Base-by-base conservation (phyloP, 202 grass and related monocot species). In the Eragrostis tef region DNA sequence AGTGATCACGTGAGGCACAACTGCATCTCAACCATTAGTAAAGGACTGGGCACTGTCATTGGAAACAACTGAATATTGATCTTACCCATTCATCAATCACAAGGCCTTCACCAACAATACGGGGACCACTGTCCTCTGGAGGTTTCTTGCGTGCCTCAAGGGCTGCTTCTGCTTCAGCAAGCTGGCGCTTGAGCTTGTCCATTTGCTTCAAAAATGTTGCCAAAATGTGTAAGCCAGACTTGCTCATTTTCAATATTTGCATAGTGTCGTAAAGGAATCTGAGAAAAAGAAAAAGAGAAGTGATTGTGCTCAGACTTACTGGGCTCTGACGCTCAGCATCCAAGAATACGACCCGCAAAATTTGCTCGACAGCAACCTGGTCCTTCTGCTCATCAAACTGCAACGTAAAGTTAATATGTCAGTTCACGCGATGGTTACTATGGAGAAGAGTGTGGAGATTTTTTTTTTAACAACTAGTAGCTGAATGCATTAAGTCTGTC, bases 81-180 rank as follows among this genome's bases (percentile, higher is more conserved):
- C 85, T 89, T 99, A 99, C 96, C 96, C 96, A 99, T 93, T 99
- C 93, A 58, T 99, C 96, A 50, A 99, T 99, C 34, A 99, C 96
- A 71, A 99, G 90, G 63, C 96, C 96, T 87, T 96, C 96, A 17
- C 96, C 96, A 72, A 99, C 83, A 65, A 99, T 84, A 31, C 77
- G 85, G 36, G 87, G 90, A 24, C 90, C 84, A 0, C 75, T 80
- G 31, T 99, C 96, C 75, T 99, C 96, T 1, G 93, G 90, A 79
- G 90, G 93, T 77, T 93, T 99, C 90, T 96, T 99, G 59, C 87
- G 96, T 81, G 89, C 93, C 85, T 99, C 96, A 22, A 99, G 74
- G 3, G 96, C 93, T 13, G 90, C 96, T 74, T 99, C 96, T 65
- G 96, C 96, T 83, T 99, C 96, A 75, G 93, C 96, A 9, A 99